Evolutionary conservation across 108 stramenopile species (phyloP).

Genomic region (Chaetoceros muelleri): DNA sequence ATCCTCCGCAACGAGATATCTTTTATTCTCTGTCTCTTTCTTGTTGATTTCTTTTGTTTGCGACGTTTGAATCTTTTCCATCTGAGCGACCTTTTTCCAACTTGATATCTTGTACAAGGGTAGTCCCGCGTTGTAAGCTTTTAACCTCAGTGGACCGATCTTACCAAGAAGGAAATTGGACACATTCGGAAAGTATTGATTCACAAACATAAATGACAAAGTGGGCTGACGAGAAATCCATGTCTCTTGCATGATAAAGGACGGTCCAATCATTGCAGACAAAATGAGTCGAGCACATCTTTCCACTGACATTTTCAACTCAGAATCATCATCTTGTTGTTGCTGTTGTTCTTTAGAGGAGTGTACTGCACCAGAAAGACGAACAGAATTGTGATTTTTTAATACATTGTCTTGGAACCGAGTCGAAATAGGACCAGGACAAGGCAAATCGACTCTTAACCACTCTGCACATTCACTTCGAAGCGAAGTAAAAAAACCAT

Average conservation of each 20-base stretch:
- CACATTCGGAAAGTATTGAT: conserved; percentile 24
- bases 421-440: conserved; percentile 58
- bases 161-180: conserved; percentile 4
- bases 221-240: conserved; percentile 58
- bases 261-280: conserved; percentile 23
- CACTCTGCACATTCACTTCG: conserved; percentile 32
- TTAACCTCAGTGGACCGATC: not conserved
- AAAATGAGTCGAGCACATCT: conserved; percentile 38
- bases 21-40: no score
- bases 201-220: conserved; percentile 25
- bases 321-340: not conserved
- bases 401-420: conserved; percentile 12
- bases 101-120: not conserved
- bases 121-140: not conserved
- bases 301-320: conserved; percentile 45
- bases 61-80: not conserved
- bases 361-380: no score
- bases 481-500: conserved; percentile 51
- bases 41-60: not conserved
- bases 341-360: not conserved
- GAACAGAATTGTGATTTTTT: conserved; percentile 3
- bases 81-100: not conserved
- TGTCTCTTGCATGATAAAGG: conserved; percentile 18
- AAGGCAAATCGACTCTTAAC: conserved; percentile 40
- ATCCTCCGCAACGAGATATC: no score